These are phyloP conservation scores for Uronychia setigera DNA, from an alignment of 73 alveolate species.

Conservation along the genomic window DNA sequence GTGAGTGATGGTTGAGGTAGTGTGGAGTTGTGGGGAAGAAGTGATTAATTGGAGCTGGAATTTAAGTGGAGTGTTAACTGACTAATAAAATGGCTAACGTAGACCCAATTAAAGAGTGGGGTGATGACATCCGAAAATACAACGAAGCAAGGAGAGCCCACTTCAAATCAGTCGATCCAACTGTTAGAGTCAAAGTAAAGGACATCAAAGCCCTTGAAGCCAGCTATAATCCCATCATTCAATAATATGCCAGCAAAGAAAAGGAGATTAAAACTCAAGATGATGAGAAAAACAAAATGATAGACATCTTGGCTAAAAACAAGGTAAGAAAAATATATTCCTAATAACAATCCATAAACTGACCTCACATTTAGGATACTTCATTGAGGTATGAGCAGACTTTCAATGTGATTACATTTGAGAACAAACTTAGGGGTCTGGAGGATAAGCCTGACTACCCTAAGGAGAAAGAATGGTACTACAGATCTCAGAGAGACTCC, in stretches of 20 bases:
- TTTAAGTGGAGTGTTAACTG: too few species aligned
- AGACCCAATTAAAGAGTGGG: conserved; percentile 40
- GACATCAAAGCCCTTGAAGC: conserved; percentile 27
- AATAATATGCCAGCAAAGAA: not conserved
- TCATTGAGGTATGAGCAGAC: conserved; percentile 90
- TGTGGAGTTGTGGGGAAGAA: too few species aligned
- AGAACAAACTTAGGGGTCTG: conserved; percentile 89
- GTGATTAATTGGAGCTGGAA: too few species aligned
- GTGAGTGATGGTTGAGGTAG: too few species aligned
- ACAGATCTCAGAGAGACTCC: conserved; percentile 52
- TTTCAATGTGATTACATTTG: conserved; percentile 83
- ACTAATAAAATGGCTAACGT: conserved; percentile 13
- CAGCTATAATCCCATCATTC: conserved; percentile 36
- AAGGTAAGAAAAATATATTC: conserved; percentile 48
- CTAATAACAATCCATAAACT: not conserved
- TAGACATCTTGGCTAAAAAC: conserved; percentile 75
- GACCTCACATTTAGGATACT: too few species aligned
- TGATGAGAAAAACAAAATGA: conserved; percentile 68
- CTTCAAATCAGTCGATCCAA: not conserved
- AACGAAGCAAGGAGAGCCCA: not conserved
- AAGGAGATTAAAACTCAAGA: conserved; percentile 7
- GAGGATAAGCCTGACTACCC: conserved; percentile 93
- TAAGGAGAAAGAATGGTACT: conserved; percentile 69
- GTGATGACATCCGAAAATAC: not conserved
- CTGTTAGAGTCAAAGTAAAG: not conserved